Conservation (phyloP, 2,329 filamentous ascomycete species). For the Cercospora janseana region DNA sequence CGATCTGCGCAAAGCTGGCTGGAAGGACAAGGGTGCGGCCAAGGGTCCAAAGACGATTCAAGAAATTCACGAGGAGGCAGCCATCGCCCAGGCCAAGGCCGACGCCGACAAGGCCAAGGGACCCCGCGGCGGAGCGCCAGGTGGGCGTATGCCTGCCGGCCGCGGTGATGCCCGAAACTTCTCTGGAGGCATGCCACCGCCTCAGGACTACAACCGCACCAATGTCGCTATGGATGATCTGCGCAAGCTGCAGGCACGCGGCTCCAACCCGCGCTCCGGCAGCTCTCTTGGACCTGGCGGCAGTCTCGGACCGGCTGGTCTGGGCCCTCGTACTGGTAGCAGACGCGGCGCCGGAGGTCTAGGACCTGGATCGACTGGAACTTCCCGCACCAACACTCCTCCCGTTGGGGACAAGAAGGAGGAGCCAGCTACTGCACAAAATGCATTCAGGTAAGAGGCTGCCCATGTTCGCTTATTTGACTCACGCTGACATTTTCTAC, state of each 20-base stretch:
- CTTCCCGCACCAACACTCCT: constrained; percentile 86
- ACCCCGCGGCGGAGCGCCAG: constrained; percentile 62
- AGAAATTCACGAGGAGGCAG: constrained; percentile 82
- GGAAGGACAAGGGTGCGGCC: constrained; percentile 89
- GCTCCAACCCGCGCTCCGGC: constrained; percentile 57
- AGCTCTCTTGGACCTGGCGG: constrained; percentile 74
- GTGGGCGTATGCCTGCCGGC: constrained; percentile 69
- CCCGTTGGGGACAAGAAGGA: constrained; percentile 62
- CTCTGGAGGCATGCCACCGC: constrained; percentile 64
- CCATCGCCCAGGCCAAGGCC: constrained; percentile 75
- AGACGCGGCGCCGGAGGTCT: constrained; percentile 48
- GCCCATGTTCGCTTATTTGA: constrained; percentile 15
- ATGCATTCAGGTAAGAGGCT: constrained; percentile 85
- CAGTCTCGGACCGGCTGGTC: constrained; percentile 52
- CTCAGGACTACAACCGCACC: constrained; percentile 69
- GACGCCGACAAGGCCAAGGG: constrained; percentile 56
- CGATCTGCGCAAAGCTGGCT: constrained; percentile 74
- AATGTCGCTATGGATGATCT: constrained; percentile 90
- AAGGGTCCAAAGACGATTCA: constrained; percentile 97
- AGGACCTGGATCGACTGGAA: constrained; percentile 63
- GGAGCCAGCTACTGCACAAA: constrained; percentile 67
- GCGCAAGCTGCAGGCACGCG: constrained; percentile 71
- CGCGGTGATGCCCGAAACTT: constrained; percentile 87
- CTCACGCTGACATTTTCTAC: constrained; percentile 28
- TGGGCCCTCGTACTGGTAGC: constrained; percentile 87